Evolutionary conservation across 140 eudicot genomes (phyloP).

Genomic region (Ambrosia hybrid): DNA sequence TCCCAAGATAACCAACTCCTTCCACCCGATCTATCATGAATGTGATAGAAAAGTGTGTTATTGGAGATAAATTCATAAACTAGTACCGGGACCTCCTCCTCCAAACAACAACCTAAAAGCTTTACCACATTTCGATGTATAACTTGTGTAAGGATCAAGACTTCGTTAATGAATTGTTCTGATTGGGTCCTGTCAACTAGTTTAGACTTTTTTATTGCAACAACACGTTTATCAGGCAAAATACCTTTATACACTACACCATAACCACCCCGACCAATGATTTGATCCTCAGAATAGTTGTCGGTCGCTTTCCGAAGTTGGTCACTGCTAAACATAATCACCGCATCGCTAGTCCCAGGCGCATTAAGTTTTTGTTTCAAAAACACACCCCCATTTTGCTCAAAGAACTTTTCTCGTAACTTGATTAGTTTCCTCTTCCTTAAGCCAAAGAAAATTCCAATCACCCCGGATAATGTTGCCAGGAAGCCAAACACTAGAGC

Average conservation of each 20-base stretch:
- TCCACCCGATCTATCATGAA: constrained; percentile 27
- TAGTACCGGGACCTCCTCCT: constrained; percentile 52
- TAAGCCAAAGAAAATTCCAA: constrained; percentile 2
- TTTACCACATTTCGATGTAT: constrained; percentile 61
- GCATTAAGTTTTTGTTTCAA: constrained; percentile 18
- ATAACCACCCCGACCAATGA: constrained; percentile 57
- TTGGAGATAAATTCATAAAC: constrained; percentile 62
- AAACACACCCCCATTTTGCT: constrained; percentile 18
- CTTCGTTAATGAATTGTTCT: constrained; percentile 70
- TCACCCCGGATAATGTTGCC: neutral
- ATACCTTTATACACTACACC: constrained; percentile 56
- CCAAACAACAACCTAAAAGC: constrained; percentile 58
- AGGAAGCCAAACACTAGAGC: neutral
- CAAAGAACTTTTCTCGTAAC: constrained; percentile 18
- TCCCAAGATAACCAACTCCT: constrained; percentile 47
- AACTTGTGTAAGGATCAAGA: constrained; percentile 54
- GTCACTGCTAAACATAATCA: constrained; percentile 40
- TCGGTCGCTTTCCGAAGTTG: constrained; percentile 47
- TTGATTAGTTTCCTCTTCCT: constrained; percentile 6
- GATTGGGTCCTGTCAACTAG: constrained; percentile 44
- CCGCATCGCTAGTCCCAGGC: constrained; percentile 24
- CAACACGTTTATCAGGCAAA: constrained; percentile 37
- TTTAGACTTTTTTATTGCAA: constrained; percentile 56
- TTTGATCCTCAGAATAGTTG: constrained; percentile 41
- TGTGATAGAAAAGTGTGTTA: constrained; percentile 51